Conservation (phyloP, 257 asterid genomes). For the Capsicum pubescens region DNA sequence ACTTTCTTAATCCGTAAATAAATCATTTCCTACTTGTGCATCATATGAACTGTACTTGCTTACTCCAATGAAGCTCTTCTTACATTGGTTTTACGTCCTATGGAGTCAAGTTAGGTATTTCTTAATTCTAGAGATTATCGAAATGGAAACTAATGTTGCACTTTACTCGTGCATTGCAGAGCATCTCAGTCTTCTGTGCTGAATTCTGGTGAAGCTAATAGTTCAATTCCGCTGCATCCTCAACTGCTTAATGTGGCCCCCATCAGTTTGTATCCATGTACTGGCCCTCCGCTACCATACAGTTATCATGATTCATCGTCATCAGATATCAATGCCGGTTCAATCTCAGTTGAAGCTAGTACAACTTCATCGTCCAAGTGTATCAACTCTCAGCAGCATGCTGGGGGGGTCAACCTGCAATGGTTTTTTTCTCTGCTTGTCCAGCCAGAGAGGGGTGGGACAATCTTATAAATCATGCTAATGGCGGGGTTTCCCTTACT, state of each 20-base stretch:
- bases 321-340: constrained; percentile 21
- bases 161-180: constrained; percentile 31
- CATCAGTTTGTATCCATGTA: constrained; percentile 42
- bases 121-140: background rate
- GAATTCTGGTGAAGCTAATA: constrained; percentile 36
- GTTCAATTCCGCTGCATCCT: constrained; percentile 33
- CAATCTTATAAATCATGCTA: constrained; percentile 38
- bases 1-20: too few relatives aligned
- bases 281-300: constrained; percentile 36
- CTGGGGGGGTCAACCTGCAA: constrained; percentile 36
- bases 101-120: background rate
- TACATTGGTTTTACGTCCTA: background rate
- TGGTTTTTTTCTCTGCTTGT: constrained; percentile 43
- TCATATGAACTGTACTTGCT: background rate
- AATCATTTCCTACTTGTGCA: too few relatives aligned
- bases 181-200: constrained; percentile 36
- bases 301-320: constrained; percentile 26
- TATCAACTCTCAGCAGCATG: background rate
- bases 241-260: constrained; percentile 42
- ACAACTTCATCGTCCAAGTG: background rate
- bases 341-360: constrained; percentile 24
- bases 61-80: background rate
- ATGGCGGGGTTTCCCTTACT: constrained; percentile 43
- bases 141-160: background rate
- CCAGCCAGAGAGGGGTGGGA: constrained; percentile 48